Evolutionary conservation across 1,284 basidiomycete genomes (phyloP).

Genomic region (Ceratobasidium sp.): DNA sequence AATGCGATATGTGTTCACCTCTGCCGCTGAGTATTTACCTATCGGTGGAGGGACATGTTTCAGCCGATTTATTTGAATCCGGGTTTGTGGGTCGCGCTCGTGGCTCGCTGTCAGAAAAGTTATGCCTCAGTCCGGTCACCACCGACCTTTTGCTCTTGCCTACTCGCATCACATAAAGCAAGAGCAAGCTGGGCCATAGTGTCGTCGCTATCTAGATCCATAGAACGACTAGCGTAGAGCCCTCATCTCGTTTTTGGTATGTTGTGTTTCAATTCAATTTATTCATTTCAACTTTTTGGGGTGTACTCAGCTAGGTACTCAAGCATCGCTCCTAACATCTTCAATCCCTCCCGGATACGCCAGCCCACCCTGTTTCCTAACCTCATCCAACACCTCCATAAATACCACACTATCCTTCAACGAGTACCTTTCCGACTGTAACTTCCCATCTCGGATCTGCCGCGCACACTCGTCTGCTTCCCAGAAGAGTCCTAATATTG

Average conservation of each 20-base stretch:
- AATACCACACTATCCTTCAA: constrained; percentile 58
- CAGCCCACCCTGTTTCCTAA: constrained; percentile 46
- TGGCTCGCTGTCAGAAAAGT: too few relatives aligned
- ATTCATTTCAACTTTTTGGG: too few relatives aligned
- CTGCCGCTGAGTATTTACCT: constrained; percentile 26
- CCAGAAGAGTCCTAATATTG: constrained; percentile 52
- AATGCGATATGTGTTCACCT: constrained; percentile 47
- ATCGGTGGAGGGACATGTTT: neutral
- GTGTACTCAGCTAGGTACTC: too few relatives aligned
- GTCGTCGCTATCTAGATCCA: too few relatives aligned
- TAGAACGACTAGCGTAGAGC: too few relatives aligned
- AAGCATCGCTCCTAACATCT: too few relatives aligned
- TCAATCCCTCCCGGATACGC: constrained; percentile 21
- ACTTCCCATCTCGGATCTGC: constrained; percentile 59
- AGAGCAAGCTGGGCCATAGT: too few relatives aligned
- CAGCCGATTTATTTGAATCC: constrained; percentile 42
- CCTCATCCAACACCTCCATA: constrained; percentile 58
- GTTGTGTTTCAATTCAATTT: too few relatives aligned
- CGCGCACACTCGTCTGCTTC: constrained; percentile 61
- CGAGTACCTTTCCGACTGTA: constrained; percentile 53
- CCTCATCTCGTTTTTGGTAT: too few relatives aligned
- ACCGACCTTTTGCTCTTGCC: too few relatives aligned
- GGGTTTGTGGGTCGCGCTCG: constrained; percentile 45
- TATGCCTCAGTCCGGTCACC: too few relatives aligned
- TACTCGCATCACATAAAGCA: too few relatives aligned